These are phyloP conservation scores for Colletotrichum navitas DNA, from an alignment of 2,329 filamentous ascomycete species.

Conservation along the genomic window DNA sequence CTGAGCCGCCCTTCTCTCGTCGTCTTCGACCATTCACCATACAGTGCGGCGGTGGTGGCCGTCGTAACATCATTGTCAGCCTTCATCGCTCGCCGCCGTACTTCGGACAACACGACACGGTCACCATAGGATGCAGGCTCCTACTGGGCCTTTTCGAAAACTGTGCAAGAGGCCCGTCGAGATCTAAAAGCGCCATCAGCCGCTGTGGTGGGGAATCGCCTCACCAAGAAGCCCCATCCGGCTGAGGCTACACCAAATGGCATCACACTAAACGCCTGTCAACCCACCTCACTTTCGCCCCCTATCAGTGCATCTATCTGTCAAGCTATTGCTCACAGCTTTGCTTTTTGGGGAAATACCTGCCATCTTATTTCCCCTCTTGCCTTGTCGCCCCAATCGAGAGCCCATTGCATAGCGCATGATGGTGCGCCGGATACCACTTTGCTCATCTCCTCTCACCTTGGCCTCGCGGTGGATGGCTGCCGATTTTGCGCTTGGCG, in stretches of 20 bases:
- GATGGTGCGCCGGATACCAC: constrained; percentile 10
- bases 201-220: constrained; percentile 27
- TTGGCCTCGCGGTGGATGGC: constrained; percentile 19
- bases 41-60: not conserved
- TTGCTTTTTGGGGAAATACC: constrained; percentile 27
- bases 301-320: constrained; percentile 21
- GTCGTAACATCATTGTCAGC: constrained; percentile 1
- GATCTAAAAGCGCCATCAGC: constrained; percentile 30
- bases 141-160: constrained; percentile 20
- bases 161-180: constrained; percentile 32
- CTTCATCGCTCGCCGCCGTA: constrained; percentile 12
- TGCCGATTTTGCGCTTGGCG: constrained; percentile 32
- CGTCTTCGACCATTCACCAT: not conserved
- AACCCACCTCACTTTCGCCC: constrained; percentile 17
- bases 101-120: constrained; percentile 27
- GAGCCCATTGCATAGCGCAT: constrained; percentile 9
- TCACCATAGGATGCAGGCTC: constrained; percentile 27
- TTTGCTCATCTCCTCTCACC: not conserved
- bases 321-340: constrained; percentile 39
- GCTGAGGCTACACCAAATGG: not conserved
- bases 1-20: constrained; percentile 19
- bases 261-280: not conserved
- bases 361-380: constrained; percentile 10
- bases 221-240: constrained; percentile 12
- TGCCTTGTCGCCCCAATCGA: not conserved